Percentiles rank a stretch among this genome's conserved stretches.
phyloP scores from a whole-genome alignment of 2,329 filamentous ascomycete species.

The Cladosporium sp. region DNA sequence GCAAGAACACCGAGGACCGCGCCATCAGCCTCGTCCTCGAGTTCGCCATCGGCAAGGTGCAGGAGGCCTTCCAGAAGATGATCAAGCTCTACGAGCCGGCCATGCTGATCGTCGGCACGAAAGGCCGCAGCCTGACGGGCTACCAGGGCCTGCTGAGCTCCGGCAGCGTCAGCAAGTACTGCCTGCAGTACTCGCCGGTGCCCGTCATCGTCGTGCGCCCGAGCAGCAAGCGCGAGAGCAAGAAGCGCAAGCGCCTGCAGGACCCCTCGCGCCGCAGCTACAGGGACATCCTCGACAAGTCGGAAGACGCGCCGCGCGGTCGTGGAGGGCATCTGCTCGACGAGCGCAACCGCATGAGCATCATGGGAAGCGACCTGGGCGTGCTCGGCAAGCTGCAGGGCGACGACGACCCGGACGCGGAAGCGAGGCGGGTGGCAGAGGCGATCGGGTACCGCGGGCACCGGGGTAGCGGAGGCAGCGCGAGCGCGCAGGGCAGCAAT shows the following conservation, averaged over 20 bases:
- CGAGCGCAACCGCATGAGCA: conserved; percentile 41
- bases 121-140: conserved; percentile 75
- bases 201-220: conserved; percentile 89
- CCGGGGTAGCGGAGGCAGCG: conserved; percentile 7
- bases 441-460: conserved; percentile 28
- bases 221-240: conserved; percentile 79
- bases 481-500: conserved; percentile 16
- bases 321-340: conserved; percentile 51
- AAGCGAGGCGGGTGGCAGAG: conserved; percentile 35
- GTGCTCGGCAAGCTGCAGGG: conserved; percentile 26
- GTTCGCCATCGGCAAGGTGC: conserved; percentile 81
- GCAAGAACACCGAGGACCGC: conserved; percentile 74
- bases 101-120: conserved; percentile 83
- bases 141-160: conserved; percentile 74
- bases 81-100: conserved; percentile 88
- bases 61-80: conserved; percentile 84
- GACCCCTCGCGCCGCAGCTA: conserved; percentile 73
- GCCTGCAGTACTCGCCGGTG: conserved; percentile 85
- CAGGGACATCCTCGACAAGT: conserved; percentile 66
- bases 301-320: conserved; percentile 31
- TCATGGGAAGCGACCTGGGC: conserved; percentile 34
- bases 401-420: conserved; percentile 27
- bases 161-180: conserved; percentile 90
- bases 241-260: conserved; percentile 75
- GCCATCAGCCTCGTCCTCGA: conserved; percentile 82